Base-by-base conservation (phyloP, 1,284 basidiomycete genomes). In the Wolfiporia cocos region DNA sequence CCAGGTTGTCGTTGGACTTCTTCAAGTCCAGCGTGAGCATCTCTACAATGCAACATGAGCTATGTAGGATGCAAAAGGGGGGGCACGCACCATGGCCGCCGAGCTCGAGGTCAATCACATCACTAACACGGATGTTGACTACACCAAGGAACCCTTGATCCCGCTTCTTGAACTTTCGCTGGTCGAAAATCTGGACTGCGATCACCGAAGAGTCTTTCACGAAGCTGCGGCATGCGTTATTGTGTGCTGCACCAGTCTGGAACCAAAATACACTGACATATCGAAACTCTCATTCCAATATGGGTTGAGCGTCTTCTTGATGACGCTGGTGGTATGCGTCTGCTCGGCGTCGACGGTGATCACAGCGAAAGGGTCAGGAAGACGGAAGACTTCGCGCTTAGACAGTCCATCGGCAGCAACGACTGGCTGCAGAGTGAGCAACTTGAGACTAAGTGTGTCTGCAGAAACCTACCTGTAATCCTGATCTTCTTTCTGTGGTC, bases 161-260 rank as follows among this genome's bases (percentile, higher is more conserved):
- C 58, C 89, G 84, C 66, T 89, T 88, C 73, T 86, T 97, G 73
- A 96, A 98, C 69, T 96, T 96, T 64, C 86, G 83, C 68, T 97
- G 91, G 71, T 99, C 95, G 61, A 98, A 98, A 55, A 98, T 87
- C 70, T 98, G 94, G 38, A 98, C 92, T n/a, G 86, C 83, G 48
- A 99, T 80, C 55, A 89, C 81, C 33, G 92, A 96, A 21, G 86
- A 86, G 55, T 88, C 89, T 52, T 88, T 92, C 55, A 96, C 87
- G 47, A 76, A 82, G 51, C 91, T 93, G 49, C 14, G 28, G 18
- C 5, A 44, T 46, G 45, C 42, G 44, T 44, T 14, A 49, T 29
- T 22, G 18, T 23, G 17, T 4, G 9, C 24, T n/a, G n/a, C 15
- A 39, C 18, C 19, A 22, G 33, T 21, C 11, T 4, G 11, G 31